phyloP scores from a whole-genome alignment of 495 filamentous ascomycete genomes.

The Antarctomyces pellizariae region DNA sequence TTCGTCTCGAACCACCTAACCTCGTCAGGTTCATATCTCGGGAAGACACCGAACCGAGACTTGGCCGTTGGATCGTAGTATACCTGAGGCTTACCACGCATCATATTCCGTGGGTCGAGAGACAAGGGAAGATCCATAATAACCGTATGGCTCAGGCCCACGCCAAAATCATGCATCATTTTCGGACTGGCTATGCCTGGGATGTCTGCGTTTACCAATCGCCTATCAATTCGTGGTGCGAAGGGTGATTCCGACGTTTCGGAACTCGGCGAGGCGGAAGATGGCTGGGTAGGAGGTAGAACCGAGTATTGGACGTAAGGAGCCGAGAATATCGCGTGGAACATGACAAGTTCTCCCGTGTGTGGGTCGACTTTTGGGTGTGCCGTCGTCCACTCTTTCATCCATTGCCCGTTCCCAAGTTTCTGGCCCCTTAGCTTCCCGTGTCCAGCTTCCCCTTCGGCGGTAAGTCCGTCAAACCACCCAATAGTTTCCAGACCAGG shows the following conservation, averaged over 20 bases:
- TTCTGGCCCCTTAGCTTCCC: constrained; percentile 6
- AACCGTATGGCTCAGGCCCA: constrained; percentile 30
- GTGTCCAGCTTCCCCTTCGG: constrained; percentile 20
- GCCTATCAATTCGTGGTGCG: too few species aligned
- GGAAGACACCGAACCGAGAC: constrained; percentile 40
- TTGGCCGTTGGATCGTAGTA: constrained; percentile 25
- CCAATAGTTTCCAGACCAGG: constrained; percentile 37
- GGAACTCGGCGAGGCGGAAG: constrained; percentile 5
- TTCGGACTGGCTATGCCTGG: constrained; percentile 34
- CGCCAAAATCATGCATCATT: constrained; percentile 54
- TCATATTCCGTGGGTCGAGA: constrained; percentile 32
- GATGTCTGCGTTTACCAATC: constrained; percentile 21
- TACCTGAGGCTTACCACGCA: constrained; percentile 26
- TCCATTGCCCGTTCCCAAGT: constrained; percentile 29
- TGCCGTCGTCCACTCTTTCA: constrained; percentile 44
- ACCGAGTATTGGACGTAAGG: constrained; percentile 45
- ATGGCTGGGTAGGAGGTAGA: constrained; percentile 15
- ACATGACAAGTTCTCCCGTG: constrained; percentile 37
- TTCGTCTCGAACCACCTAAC: constrained; percentile 40
- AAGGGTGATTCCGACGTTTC: too few species aligned
- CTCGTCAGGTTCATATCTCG: constrained; percentile 25
- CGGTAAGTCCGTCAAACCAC: constrained; percentile 34
- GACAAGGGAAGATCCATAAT: constrained; percentile 43
- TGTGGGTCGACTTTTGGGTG: constrained; percentile 37
- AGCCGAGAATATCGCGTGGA: constrained; percentile 31